Conservation (phyloP, 176 grass and related monocot species). For the Musa acuminata region DNA sequence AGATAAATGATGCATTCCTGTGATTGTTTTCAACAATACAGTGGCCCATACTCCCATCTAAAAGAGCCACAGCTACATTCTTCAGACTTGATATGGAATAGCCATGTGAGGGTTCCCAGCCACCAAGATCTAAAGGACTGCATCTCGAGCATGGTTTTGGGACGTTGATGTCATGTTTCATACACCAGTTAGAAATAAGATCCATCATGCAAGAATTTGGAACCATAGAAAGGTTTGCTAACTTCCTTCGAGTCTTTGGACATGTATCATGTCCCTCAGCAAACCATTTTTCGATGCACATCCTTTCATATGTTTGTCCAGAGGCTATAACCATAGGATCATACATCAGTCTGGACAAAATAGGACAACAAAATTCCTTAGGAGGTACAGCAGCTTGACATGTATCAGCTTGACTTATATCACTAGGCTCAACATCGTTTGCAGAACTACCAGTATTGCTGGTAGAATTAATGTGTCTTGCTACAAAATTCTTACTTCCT, state of each 20-base stretch:
- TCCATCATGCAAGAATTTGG: slow-evolving; percentile 75
- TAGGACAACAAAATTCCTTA: slow-evolving; percentile 75
- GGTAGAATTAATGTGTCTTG: slow-evolving; percentile 7
- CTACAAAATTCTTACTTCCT: slow-evolving; percentile 22
- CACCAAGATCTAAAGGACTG: slow-evolving; percentile 30
- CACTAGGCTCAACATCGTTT: slow-evolving; percentile 25
- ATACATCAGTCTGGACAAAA: slow-evolving; percentile 72
- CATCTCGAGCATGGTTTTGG: slow-evolving; percentile 27
- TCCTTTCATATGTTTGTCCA: slow-evolving; percentile 87
- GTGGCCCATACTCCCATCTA: slow-evolving; percentile 43
- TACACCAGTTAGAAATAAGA: slow-evolving; percentile 74
- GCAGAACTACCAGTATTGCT: slow-evolving; percentile 24
- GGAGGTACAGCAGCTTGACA: slow-evolving; percentile 40
- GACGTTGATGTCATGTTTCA: slow-evolving; percentile 31
- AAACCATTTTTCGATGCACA: slow-evolving; percentile 87
- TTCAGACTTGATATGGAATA: slow-evolving; percentile 86
- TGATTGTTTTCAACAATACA: slow-evolving; percentile 46
- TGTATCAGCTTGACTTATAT: slow-evolving; percentile 25
- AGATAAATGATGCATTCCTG: slow-evolving; percentile 34
- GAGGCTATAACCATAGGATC: slow-evolving; percentile 89
- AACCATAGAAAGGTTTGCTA: slow-evolving; percentile 64
- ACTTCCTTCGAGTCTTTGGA: slow-evolving; percentile 69
- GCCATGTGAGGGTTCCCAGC: slow-evolving; percentile 43
- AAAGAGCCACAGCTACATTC: slow-evolving; percentile 68
- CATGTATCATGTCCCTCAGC: slow-evolving; percentile 64